Evolutionary conservation across 2,329 filamentous ascomycete species (phyloP).

Genomic region (Colletotrichum falcatum): DNA sequence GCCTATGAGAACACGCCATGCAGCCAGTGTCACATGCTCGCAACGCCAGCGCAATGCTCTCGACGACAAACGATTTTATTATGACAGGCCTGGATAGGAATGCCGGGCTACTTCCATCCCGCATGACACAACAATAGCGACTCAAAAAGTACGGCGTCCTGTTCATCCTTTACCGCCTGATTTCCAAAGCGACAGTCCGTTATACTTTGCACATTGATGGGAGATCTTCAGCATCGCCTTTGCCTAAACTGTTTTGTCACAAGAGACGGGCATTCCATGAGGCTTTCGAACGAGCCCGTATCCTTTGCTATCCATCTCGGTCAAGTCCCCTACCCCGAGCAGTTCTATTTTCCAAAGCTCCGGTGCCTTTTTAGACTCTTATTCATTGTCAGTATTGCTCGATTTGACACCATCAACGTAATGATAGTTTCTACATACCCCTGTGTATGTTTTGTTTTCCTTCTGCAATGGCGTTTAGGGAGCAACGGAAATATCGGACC

Average conservation of each 20-base stretch:
- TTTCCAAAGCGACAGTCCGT: not conserved
- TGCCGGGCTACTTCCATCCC: not conserved
- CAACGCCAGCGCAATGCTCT: not conserved
- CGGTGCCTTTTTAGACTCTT: constrained; percentile 18
- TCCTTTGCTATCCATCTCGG: not conserved
- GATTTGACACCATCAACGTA: constrained; percentile 29
- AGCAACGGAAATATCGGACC: constrained; percentile 20
- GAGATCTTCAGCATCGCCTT: not conserved
- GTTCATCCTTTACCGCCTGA: not conserved
- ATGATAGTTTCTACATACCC: constrained; percentile 28
- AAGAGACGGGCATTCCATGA: not conserved
- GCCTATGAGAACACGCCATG: not conserved
- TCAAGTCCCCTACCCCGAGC: not conserved
- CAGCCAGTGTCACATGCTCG: not conserved
- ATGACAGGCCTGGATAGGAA: constrained; percentile 11
- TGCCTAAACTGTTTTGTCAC: too few relatives aligned
- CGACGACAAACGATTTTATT: constrained; percentile 10
- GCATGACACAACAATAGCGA: constrained; percentile 12
- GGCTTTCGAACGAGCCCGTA: not conserved
- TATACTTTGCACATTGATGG: not conserved
- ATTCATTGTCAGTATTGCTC: constrained; percentile 38
- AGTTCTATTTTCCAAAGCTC: not conserved
- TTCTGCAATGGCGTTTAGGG: constrained; percentile 14
- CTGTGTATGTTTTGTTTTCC: not conserved
- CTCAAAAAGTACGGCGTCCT: constrained; percentile 7